Evolutionary conservation across 2,329 filamentous ascomycete genomes (phyloP).

Genomic region (Boeremia exigua): DNA sequence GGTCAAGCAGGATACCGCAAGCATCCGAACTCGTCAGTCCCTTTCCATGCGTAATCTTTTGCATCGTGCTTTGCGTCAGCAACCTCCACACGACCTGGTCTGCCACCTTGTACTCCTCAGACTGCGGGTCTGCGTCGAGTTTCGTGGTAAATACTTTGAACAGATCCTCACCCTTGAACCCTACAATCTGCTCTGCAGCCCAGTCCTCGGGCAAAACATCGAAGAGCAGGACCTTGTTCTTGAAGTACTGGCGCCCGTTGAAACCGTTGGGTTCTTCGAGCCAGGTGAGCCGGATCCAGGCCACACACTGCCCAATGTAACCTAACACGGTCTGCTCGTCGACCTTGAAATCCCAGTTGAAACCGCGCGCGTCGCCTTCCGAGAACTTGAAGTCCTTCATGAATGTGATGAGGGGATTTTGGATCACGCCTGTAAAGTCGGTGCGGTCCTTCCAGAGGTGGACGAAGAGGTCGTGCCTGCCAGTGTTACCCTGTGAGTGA

Average conservation of each 20-base stretch:
- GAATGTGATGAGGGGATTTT: not conserved
- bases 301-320: conserved; percentile 30
- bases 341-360: conserved; percentile 44
- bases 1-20: conserved; percentile 40
- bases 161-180: no score
- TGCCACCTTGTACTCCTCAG: conserved; percentile 35
- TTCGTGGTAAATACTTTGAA: not conserved
- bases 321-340: conserved; percentile 29
- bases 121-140: not conserved
- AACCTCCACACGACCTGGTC: conserved; percentile 37
- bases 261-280: conserved; percentile 37
- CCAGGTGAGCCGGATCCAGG: conserved; percentile 45
- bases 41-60: conserved; percentile 49
- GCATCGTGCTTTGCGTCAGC: conserved; percentile 40
- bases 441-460: no score
- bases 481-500: no score
- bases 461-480: no score
- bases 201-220: no score
- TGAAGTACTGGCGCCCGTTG: not conserved
- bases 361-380: conserved; percentile 27
- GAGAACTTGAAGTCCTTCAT: conserved; percentile 14
- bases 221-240: not conserved
- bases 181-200: no score
- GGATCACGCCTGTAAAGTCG: no score
- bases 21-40: conserved; percentile 22